phyloP scores from a whole-genome alignment of 2,329 filamentous ascomycete genomes.

The Colletotrichum sp. region DNA sequence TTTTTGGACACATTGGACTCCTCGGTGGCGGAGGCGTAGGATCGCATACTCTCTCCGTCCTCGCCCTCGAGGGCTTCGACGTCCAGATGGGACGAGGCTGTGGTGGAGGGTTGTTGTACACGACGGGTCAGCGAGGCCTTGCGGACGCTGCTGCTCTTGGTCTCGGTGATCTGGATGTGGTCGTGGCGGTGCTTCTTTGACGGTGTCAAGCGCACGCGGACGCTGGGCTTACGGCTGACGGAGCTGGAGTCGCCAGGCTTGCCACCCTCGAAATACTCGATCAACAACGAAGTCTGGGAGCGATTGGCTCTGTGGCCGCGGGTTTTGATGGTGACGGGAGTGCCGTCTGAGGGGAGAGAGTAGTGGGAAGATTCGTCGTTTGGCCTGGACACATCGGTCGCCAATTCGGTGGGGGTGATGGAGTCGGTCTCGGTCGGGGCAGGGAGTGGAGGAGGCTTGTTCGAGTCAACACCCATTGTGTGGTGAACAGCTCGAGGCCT shows the following conservation, averaged over 20 bases:
- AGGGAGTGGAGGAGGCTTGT: slow-evolving; percentile 71
- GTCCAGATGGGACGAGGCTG: slow-evolving; percentile 41
- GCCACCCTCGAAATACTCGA: slow-evolving; percentile 91
- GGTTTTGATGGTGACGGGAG: slow-evolving; percentile 90
- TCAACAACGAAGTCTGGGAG: slow-evolving; percentile 89
- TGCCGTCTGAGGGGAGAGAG: slow-evolving; percentile 85
- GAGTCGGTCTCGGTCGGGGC: slow-evolving; percentile 79
- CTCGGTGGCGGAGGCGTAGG: slow-evolving; percentile 79
- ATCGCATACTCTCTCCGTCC: slow-evolving; percentile 72
- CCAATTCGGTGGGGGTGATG: slow-evolving; percentile 67
- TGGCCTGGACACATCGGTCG: slow-evolving; percentile 71
- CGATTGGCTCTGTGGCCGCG: slow-evolving; percentile 62
- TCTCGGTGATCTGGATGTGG: slow-evolving; percentile 87
- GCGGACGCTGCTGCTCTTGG: slow-evolving; percentile 67
- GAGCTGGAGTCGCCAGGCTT: slow-evolving; percentile 59
- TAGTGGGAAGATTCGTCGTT: slow-evolving; percentile 77
- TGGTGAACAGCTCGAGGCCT: slow-evolving; percentile 23
- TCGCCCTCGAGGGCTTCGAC: slow-evolving; percentile 53
- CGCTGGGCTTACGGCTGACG: slow-evolving; percentile 77
- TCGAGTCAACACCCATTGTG: slow-evolving; percentile 62
- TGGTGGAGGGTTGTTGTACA: slow-evolving; percentile 58
- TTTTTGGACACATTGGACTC: slow-evolving; percentile 79
- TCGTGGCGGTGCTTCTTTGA: slow-evolving; percentile 73
- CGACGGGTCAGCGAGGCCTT: slow-evolving; percentile 64
- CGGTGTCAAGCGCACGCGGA: slow-evolving; percentile 80